These are phyloP conservation scores for Apostasia shenzhenica DNA, from an alignment of 106 monocot species.

Conservation along the genomic window DNA sequence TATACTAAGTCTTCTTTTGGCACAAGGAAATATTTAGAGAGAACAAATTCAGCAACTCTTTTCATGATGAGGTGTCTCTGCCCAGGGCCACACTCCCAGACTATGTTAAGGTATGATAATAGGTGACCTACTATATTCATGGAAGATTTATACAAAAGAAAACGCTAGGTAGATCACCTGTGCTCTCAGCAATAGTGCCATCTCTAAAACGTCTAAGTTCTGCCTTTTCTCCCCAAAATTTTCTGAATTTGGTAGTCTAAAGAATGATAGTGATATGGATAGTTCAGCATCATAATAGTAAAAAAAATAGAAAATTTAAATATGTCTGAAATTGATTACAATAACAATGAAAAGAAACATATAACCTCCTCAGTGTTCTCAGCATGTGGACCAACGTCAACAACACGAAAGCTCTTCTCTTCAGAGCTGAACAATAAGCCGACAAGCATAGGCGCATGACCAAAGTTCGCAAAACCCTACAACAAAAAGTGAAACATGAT, in stretches of 20 bases:
- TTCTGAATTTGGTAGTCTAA: conserved; percentile 70
- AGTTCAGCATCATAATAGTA: neutral
- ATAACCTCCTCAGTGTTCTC: conserved; percentile 76
- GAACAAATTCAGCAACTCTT: conserved; percentile 52
- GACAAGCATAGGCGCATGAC: conserved; percentile 62
- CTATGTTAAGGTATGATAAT: conserved; percentile 22
- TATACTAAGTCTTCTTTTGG: conserved; percentile 48
- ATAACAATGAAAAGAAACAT: neutral
- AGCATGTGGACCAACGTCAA: conserved; percentile 79
- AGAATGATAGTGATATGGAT: conserved; percentile 1
- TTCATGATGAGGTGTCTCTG: conserved; percentile 79
- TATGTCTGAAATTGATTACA: neutral
- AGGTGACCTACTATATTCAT: neutral
- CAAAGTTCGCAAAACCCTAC: conserved; percentile 73
- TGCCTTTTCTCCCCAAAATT: conserved; percentile 95
- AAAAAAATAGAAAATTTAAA: neutral
- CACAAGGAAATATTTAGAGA: conserved; percentile 56
- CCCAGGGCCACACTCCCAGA: conserved; percentile 75
- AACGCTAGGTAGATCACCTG: conserved; percentile 28
- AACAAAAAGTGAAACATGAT: conserved; percentile 7
- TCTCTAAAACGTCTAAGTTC: conserved; percentile 89
- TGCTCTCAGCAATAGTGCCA: conserved; percentile 91
- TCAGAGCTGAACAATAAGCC: conserved; percentile 58
- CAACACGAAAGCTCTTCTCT: conserved; percentile 57
- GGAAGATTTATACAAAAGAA: neutral